phyloP scores from a whole-genome alignment of 768 basidiomycete species.

The Boletus rubescentipes region DNA sequence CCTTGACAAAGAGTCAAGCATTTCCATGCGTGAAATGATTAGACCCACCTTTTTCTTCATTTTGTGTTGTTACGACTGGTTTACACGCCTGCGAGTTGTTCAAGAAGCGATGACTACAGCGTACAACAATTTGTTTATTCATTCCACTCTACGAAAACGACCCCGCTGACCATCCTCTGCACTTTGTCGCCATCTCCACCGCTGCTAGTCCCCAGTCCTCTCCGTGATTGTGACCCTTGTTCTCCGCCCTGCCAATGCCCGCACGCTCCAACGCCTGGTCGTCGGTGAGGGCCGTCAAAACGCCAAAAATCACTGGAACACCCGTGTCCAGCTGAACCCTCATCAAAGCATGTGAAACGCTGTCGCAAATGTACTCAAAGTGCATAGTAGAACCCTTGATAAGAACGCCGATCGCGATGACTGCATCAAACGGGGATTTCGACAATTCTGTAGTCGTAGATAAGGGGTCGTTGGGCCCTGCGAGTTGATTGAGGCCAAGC shows the following conservation, averaged over 20 bases:
- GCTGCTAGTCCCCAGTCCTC: slow-evolving; percentile 98
- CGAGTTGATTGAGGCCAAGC: slow-evolving; percentile 49
- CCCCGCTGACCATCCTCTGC: slow-evolving; percentile 67
- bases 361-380: slow-evolving; percentile 98
- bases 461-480: slow-evolving; percentile 32
- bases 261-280: slow-evolving; percentile 94
- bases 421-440: slow-evolving; percentile 80
- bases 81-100: background rate
- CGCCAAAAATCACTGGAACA: slow-evolving; percentile 94
- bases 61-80: background rate
- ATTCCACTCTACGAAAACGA: slow-evolving; percentile 43
- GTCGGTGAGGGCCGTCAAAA: slow-evolving; percentile 88
- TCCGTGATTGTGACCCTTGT: slow-evolving; percentile 93
- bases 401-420: slow-evolving; percentile 96
- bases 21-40: background rate
- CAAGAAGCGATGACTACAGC: no score
- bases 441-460: slow-evolving; percentile 37
- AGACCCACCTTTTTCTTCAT: slow-evolving; percentile 35
- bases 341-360: slow-evolving; percentile 94
- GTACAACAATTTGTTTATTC: slow-evolving; percentile 11
- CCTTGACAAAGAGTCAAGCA: slow-evolving; percentile 44
- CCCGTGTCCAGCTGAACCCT: slow-evolving; percentile 90
- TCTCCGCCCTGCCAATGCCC: slow-evolving; percentile 70
- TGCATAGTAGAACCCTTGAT: slow-evolving; percentile 99
- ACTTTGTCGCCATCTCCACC: slow-evolving; percentile 83